Base-by-base conservation (phyloP, 306 rosid species). In the Cicer pinnatifidum region DNA sequence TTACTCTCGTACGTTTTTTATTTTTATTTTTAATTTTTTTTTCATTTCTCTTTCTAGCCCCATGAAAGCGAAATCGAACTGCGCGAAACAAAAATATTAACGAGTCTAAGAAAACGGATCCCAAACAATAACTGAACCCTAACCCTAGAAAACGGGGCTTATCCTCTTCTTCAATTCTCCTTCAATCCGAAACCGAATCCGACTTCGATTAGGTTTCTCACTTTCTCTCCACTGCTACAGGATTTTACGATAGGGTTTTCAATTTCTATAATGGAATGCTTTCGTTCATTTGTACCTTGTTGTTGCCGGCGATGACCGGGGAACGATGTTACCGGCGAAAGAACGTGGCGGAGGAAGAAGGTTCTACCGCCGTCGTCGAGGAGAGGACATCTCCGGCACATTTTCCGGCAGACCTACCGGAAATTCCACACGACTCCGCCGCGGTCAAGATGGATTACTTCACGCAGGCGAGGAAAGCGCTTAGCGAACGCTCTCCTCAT, bases 271-370 rank as follows among this genome's bases (percentile, higher is more conserved):
- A 95, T 95, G 99, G 97, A 79, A 82, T 84, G 86, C 74, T 72
- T 73, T 56, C 66, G 61, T 35, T 73, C 62, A 17, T 81, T 79
- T 70, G 72, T 40, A 68, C 52, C 40, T 80, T 81, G 77, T 82
- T 86, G 53, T 85, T 81, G 81, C 86, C 79, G 99, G 84, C 78
- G 84, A 92, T 95, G 97, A 90, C 90, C 82, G 93, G 85, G 66
- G 87, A 50, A 71, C 87, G 87, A 91, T 95, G 93, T 84, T 87
- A 81, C 84, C 90, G 83, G 83, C 73, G 80, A 83, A 76, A 60
- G 88, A 80, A 75, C 69, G 85, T 80, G 95, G 81, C 78, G 84
- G 89, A 20, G 12, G 86, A 78, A 54, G 80, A 82, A 33, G 85
- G 79, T 61, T 74, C 82, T 45, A 78, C 89, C 65, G 75, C 88